Percentiles rank a stretch among this genome's conserved stretches.
phyloP scores from a whole-genome alignment of 768 basidiomycete species.

The Suillus variegatus region DNA sequence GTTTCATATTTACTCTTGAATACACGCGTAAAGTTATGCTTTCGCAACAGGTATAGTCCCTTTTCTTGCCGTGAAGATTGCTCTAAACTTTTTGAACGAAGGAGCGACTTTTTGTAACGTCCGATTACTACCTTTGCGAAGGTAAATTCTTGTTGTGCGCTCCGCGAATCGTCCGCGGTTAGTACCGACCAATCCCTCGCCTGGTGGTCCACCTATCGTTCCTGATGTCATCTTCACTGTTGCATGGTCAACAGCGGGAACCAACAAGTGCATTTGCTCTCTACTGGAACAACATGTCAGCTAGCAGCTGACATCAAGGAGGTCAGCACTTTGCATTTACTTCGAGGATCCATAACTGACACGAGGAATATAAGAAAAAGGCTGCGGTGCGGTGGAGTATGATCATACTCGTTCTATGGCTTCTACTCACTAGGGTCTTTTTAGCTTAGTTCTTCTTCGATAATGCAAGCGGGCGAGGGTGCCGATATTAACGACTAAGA shows the following conservation, averaged over 20 bases:
- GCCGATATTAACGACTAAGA: no score
- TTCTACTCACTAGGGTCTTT: no score
- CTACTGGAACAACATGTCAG: no score
- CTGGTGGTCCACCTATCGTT: conserved; percentile 16
- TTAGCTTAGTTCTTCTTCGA: no score
- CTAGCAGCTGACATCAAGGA: no score
- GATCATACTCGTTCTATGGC: no score
- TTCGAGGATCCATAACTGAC: no score
- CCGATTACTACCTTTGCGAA: conserved; percentile 52
- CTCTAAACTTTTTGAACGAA: conserved; percentile 20
- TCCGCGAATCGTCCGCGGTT: conserved; percentile 28
- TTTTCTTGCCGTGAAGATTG: conserved; percentile 13
- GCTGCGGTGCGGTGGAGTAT: no score
- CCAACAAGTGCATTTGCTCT: no score
- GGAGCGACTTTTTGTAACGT: conserved; percentile 52
- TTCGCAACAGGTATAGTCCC: conserved; percentile 19
- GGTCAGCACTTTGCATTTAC: no score
- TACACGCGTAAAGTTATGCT: conserved; percentile 36
- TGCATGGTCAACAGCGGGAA: background rate
- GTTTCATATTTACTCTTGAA: conserved; percentile 37
- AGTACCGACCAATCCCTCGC: conserved; percentile 3
- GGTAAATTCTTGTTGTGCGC: conserved; percentile 53
- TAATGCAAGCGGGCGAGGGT: no score
- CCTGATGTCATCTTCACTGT: conserved; percentile 30
- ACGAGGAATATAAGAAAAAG: no score